Evolutionary conservation across 2,329 filamentous ascomycete species (phyloP), one percentile per base, ranked within the genome.

Genomic region (Beauveria medogensis): DNA sequence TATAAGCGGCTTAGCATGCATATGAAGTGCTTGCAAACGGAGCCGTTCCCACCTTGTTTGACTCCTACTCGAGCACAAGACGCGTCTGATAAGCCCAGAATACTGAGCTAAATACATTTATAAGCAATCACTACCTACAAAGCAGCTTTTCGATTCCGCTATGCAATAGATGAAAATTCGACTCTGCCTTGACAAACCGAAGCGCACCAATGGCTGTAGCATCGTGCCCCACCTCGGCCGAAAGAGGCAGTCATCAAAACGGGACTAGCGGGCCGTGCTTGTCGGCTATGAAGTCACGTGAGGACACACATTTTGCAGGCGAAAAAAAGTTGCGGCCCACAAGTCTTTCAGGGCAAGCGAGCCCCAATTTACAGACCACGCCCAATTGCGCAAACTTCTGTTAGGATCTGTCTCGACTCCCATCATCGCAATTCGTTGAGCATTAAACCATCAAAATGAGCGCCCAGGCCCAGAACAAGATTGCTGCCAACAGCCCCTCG

Each of bases 401-500:
- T 48, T 28, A 53, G 62, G 57, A 63, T 63, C 40, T 62, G 65
- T 67, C 68, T 66, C 63, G 65, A 69, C 64, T 63, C 64, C 67
- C 68, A 65, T 67, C 65, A 68, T 67, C 66, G 55, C 68, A 67
- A 67, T 69, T 65, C 69, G 67, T 69, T 69, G 70, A 69, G 70
- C 67, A 75, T 59, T 67, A 68, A 74, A 67, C 76, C 73, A 79
- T 78, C 80, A 85, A 75, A 74, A 87, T 87, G 84, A 81, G 77
- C 77, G 74, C 75, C 74, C 78, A 90, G 80, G 84, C 90, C 77
- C 81, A 94, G 77, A 96, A 96, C 90, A 97, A 97, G 91, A 97
- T 97, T 80, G 92, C 92, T 77, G 80, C 87, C 78, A 97, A 94
- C 88, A 95, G 91, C 89, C 89, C 93, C 72, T 97, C 93, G 82